Conservation (phyloP, 192 early-diverging fungal species). For the Allomyces javanicus region DNA sequence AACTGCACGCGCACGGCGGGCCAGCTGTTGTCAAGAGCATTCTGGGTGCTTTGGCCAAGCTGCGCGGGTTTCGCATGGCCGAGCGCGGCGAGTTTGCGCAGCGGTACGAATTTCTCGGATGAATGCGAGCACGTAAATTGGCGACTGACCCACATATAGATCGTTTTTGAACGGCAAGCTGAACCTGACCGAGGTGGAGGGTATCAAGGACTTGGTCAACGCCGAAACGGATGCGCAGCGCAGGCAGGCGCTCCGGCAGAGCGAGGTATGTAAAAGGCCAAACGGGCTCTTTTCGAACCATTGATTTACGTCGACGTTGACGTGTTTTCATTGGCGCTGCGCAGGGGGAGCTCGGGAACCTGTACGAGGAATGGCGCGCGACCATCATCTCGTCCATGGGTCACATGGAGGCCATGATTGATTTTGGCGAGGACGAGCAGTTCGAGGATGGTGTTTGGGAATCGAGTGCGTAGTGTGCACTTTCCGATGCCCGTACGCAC, state of each 20-base stretch:
- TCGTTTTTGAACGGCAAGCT: constrained; percentile 37
- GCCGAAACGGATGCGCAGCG: constrained; percentile 62
- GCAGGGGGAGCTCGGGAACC: constrained; percentile 32
- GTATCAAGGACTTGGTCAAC: constrained; percentile 50
- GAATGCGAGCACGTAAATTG: not conserved
- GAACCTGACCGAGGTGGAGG: constrained; percentile 51
- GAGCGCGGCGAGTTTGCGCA: constrained; percentile 55
- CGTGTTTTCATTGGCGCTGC: not conserved
- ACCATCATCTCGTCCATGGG: constrained; percentile 37
- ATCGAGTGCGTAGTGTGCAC: not conserved
- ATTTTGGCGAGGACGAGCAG: constrained; percentile 63
- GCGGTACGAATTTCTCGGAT: constrained; percentile 15
- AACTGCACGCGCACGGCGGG: constrained; percentile 58
- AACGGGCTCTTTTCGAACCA: not conserved
- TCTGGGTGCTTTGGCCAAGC: constrained; percentile 22
- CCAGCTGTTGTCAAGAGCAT: constrained; percentile 39
- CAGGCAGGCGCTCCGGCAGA: constrained; percentile 41
- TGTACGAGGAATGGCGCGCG: constrained; percentile 44
- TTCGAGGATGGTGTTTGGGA: constrained; percentile 44
- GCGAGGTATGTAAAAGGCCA: constrained; percentile 17
- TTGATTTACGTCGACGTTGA: not conserved
- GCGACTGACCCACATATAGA: not conserved
- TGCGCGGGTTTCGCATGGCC: constrained; percentile 36
- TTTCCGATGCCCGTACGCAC: constrained; percentile 1
- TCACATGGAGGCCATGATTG: constrained; percentile 45